Evolutionary conservation across 2,329 filamentous ascomycete genomes (phyloP).

Genomic region (Colletotrichum shisoi): DNA sequence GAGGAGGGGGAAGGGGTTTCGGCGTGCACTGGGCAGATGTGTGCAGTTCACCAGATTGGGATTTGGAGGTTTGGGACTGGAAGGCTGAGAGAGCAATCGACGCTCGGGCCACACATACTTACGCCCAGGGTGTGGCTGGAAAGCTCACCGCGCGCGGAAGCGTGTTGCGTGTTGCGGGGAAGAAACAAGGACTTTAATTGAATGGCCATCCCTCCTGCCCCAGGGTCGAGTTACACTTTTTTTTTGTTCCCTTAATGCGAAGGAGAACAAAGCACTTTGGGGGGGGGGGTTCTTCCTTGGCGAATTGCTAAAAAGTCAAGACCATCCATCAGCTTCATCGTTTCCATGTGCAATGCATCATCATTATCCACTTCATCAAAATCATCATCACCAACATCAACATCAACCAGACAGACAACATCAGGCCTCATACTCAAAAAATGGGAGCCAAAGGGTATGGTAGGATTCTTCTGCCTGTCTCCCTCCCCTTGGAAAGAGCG

Average conservation of each 20-base stretch:
- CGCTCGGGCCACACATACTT: constrained; percentile 29
- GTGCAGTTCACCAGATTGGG: constrained; percentile 37
- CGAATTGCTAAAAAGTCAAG: too few relatives aligned
- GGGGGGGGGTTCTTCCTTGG: not conserved
- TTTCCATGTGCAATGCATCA: too few relatives aligned
- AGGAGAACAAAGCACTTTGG: constrained; percentile 4
- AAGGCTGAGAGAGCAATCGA: constrained; percentile 35
- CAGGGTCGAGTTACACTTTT: not conserved
- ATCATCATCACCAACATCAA: not conserved
- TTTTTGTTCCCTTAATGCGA: not conserved
- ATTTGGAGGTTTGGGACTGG: constrained; percentile 39
- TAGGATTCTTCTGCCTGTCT: constrained; percentile 31
- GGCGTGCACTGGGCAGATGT: constrained; percentile 7
- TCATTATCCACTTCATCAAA: too few relatives aligned
- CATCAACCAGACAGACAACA: not conserved
- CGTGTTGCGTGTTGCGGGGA: constrained; percentile 38
- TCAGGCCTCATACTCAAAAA: too few relatives aligned
- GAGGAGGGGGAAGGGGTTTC: constrained; percentile 11
- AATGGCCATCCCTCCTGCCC: constrained; percentile 9
- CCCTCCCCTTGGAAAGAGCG: constrained; percentile 8
- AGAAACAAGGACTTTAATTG: constrained; percentile 39
- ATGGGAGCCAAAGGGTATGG: constrained; percentile 17
- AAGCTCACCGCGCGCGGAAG: constrained; percentile 26
- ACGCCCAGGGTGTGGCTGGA: constrained; percentile 37
- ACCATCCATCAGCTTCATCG: not conserved